These are phyloP conservation scores for Cyphellophora europaea DNA, from an alignment of 2,329 filamentous ascomycete genomes.

Conservation along the genomic window DNA sequence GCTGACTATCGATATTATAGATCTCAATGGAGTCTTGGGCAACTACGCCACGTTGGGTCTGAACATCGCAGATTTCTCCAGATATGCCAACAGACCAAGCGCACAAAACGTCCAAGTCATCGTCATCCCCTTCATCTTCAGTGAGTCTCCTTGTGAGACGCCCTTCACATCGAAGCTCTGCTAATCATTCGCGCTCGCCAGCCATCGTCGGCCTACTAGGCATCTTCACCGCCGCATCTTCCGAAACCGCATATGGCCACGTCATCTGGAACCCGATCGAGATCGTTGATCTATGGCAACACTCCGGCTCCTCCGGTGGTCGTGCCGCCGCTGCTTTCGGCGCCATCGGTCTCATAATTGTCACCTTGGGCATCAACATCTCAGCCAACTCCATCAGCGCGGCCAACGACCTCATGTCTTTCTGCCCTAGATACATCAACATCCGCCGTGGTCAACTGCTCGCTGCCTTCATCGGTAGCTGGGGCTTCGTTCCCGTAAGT, in stretches of 20 bases:
- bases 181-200: slow-evolving; percentile 6
- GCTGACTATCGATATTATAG: slow-evolving; percentile 6
- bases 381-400: slow-evolving; percentile 44
- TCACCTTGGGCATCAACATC: slow-evolving; percentile 43
- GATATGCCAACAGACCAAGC: slow-evolving; percentile 17
- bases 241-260: slow-evolving; percentile 10
- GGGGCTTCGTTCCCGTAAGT: slow-evolving; percentile 45
- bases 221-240: slow-evolving; percentile 15
- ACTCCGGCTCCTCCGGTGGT: slow-evolving; percentile 10
- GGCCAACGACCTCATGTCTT: slow-evolving; percentile 47
- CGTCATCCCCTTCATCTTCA: slow-evolving; percentile 15
- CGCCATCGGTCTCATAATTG: slow-evolving; percentile 36
- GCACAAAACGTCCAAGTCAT: slow-evolving; percentile 16
- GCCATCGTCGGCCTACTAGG: slow-evolving; percentile 14
- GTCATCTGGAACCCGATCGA: slow-evolving; percentile 15
- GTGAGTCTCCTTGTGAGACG: slow-evolving; percentile 4
- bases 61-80: slow-evolving; percentile 17
- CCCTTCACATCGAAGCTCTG: slow-evolving; percentile 1
- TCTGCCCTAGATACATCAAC: slow-evolving; percentile 47
- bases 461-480: slow-evolving; percentile 43
- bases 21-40: slow-evolving; percentile 16
- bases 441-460: slow-evolving; percentile 48
- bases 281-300: slow-evolving; percentile 11
- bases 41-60: slow-evolving; percentile 16
- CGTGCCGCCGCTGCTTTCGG: slow-evolving; percentile 40